Percentiles rank a stretch among this genome's conserved stretches.
Conservation (phyloP, 176 grass and related monocot species). For the Oryza punctata region DNA sequence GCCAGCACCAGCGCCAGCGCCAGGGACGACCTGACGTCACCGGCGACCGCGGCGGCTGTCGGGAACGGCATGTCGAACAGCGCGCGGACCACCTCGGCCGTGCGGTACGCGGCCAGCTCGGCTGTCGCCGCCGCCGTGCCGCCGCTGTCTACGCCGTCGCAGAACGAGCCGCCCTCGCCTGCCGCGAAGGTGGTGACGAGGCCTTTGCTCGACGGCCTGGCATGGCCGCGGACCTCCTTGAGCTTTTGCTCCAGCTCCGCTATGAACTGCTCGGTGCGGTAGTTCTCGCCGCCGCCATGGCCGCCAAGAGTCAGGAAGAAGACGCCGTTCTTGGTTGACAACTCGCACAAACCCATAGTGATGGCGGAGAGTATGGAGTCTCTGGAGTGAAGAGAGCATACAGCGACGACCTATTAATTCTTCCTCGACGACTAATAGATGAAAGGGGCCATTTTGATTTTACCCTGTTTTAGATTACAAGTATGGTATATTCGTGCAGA, state of each 20-base stretch:
- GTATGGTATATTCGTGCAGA: too few relatives aligned
- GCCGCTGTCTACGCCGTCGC: not conserved
- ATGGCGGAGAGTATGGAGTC: not conserved
- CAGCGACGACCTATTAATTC: too few relatives aligned
- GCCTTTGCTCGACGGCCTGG: not conserved
- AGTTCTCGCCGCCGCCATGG: not conserved
- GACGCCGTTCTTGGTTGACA: not conserved
- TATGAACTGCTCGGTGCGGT: not conserved
- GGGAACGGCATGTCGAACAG: constrained; percentile 12
- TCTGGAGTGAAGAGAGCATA: too few relatives aligned
- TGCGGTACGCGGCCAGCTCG: not conserved
- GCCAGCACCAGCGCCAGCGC: constrained; percentile 4
- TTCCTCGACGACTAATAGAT: too few relatives aligned
- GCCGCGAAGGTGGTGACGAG: not conserved
- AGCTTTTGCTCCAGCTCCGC: not conserved
- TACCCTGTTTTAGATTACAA: too few relatives aligned
- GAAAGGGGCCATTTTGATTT: too few relatives aligned
- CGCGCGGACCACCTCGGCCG: not conserved
- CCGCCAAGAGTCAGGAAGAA: not conserved
- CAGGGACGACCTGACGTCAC: constrained; percentile 1
- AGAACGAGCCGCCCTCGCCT: not conserved
- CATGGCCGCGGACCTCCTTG: not conserved
- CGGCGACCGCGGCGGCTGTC: not conserved
- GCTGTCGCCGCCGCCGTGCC: too few relatives aligned
- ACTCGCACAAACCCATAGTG: not conserved